These are phyloP conservation scores for Hericium erinaceus DNA, from an alignment of 768 basidiomycete species.

Conservation along the genomic window DNA sequence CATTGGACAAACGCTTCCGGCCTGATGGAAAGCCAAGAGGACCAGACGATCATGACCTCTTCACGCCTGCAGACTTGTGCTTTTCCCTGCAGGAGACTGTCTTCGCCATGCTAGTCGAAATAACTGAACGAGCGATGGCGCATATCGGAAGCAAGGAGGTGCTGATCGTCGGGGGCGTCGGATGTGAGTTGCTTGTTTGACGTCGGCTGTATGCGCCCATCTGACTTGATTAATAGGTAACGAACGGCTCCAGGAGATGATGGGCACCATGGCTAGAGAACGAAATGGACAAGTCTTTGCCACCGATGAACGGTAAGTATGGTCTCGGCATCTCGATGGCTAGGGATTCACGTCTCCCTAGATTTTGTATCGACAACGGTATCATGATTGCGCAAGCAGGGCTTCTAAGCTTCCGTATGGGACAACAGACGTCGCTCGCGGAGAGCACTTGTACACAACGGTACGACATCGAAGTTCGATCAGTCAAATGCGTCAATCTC, in stretches of 20 bases:
- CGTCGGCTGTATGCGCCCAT: background rate
- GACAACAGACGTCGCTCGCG: slow-evolving; percentile 61
- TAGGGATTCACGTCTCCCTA: background rate
- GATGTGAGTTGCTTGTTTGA: slow-evolving; percentile 54
- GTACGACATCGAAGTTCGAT: slow-evolving; percentile 27
- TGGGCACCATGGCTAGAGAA: slow-evolving; percentile 94
- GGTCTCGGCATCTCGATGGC: background rate
- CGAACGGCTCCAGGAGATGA: slow-evolving; percentile 92
- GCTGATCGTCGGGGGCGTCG: slow-evolving; percentile 97
- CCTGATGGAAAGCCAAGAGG: slow-evolving; percentile 29
- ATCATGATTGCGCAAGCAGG: slow-evolving; percentile 99
- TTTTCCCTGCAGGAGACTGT: slow-evolving; percentile 96
- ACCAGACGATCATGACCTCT: slow-evolving; percentile 48
- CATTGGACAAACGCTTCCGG: slow-evolving; percentile 76
- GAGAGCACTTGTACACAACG: slow-evolving; percentile 91
- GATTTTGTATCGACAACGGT: slow-evolving; percentile 98
- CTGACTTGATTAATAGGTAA: slow-evolving; percentile 49
- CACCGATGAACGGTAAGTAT: slow-evolving; percentile 80
- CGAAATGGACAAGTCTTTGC: slow-evolving; percentile 86
- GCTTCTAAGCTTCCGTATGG: slow-evolving; percentile 86
- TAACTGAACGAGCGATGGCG: slow-evolving; percentile 98
- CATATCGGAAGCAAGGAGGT: slow-evolving; percentile 96
- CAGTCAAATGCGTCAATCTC: background rate
- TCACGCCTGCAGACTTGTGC: slow-evolving; percentile 94
- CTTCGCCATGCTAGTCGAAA: slow-evolving; percentile 98